Evolutionary conservation across 345 rosid genomes (phyloP), one percentile per base, ranked within the genome.

Genomic region (Hirschfeldia incana): DNA sequence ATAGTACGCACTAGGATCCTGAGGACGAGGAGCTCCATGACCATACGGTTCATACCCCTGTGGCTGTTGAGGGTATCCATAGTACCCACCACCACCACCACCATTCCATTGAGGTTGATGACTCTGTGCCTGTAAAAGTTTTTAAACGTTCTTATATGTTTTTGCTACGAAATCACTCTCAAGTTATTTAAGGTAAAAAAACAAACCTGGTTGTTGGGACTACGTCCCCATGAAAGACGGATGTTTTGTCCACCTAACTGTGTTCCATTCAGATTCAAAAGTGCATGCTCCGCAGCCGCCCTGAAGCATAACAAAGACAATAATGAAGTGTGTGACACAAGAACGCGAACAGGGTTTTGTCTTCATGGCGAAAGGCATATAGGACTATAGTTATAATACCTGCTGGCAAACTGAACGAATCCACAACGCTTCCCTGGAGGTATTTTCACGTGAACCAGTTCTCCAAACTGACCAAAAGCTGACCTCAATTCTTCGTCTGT

Each of bases 341-440:
- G 32, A 58, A 58, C 3, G 5, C 62, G 33, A 29, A 29, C 37
- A 4, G 1, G 13, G 60, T 12, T 59, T 61, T 28, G 37, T 8
- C 2, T 36, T 46, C 21, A 72, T 13, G 27, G 11, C 6, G 0
- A 66, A 68, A 36, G 44, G 15, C 10, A 51, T 28, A 34, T 9
- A 12, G 1, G 8, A 28, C 5, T 26, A 21, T 21, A 42, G 67
- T 59, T 65, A 39, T 84, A 92, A 39, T 84, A 92, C 99, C 97
- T 88, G 85, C 83, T 86, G 77, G 90, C 91, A 84, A 85, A 96
- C 77, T 96, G 99, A 84, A 93, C 99, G 64, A 93, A 96, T 55
- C 99, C 97, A 85, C 99, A 96, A 26, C 96, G 92, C 89, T 96
- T 96, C 84, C 94, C 93, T n/a, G 86, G 85, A 51, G 99, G 98